phyloP scores from a whole-genome alignment of 768 basidiomycete genomes.

The Boletus barrowsii region DNA sequence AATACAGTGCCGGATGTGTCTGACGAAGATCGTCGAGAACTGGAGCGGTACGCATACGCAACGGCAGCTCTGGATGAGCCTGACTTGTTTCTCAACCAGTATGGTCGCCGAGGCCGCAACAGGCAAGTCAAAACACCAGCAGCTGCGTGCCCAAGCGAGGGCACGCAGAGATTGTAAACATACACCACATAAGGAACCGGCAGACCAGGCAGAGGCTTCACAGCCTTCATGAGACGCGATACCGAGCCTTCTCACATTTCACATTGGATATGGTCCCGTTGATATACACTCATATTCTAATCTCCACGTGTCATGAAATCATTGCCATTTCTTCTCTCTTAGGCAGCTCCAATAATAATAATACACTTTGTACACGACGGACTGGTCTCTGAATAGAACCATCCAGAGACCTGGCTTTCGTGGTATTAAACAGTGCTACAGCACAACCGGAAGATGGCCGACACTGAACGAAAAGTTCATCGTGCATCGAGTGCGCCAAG shows the following conservation, averaged over 20 bases:
- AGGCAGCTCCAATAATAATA: too few relatives aligned
- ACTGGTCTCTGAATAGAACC: constrained; percentile 2
- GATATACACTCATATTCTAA: constrained; percentile 19
- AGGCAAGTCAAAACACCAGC: constrained; percentile 61
- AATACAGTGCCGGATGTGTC: constrained; percentile 80
- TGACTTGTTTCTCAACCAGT: constrained; percentile 35
- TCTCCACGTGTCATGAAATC: constrained; percentile 15
- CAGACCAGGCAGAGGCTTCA: constrained; percentile 23
- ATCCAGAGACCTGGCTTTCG: constrained; percentile 3
- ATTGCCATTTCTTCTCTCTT: constrained; percentile 3
- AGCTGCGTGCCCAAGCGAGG: constrained; percentile 28
- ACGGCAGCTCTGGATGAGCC: neutral
- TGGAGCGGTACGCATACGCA: constrained; percentile 67
- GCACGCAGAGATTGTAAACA: constrained; percentile 36
- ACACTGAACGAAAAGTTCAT: neutral
- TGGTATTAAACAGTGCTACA: constrained; percentile 21
- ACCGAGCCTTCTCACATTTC: constrained; percentile 12
- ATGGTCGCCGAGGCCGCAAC: constrained; percentile 86
- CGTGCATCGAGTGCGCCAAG: neutral
- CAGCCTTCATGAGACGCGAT: constrained; percentile 11
- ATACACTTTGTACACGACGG: too few relatives aligned
- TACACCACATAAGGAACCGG: constrained; percentile 35
- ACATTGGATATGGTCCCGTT: constrained; percentile 15
- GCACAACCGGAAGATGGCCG: neutral
- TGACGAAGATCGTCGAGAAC: constrained; percentile 89